These are phyloP conservation scores for Candida rishiriensis DNA, from an alignment of 805 yeast species.

Conservation along the genomic window DNA sequence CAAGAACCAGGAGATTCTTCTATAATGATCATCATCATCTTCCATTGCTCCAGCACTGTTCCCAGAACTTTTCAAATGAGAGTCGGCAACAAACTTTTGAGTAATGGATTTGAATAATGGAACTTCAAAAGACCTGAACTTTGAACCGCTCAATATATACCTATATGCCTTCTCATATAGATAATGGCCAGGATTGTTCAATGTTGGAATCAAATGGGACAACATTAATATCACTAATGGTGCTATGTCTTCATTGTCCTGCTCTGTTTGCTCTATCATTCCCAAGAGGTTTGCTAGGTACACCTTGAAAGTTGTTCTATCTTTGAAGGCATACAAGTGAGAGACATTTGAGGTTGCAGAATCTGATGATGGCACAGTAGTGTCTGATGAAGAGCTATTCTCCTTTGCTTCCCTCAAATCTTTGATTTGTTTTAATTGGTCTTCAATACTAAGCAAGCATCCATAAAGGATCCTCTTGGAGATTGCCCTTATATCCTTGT, in stretches of 20 bases:
- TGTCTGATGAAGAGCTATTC: slow-evolving; percentile 1
- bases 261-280: slow-evolving; percentile 26
- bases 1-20: slow-evolving; percentile 65
- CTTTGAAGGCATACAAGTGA: slow-evolving; percentile 40
- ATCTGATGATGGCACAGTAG: too few relatives aligned
- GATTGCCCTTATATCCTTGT: slow-evolving; percentile 29
- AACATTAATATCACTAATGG: slow-evolving; percentile 52
- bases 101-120: slow-evolving; percentile 42
- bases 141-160: slow-evolving; percentile 59
- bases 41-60: slow-evolving; percentile 10
- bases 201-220: slow-evolving; percentile 51
- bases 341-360: not conserved
- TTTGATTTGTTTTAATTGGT: slow-evolving; percentile 28
- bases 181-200: slow-evolving; percentile 67
- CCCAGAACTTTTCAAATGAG: slow-evolving; percentile 14
- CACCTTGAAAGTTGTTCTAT: slow-evolving; percentile 49
- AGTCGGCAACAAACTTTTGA: slow-evolving; percentile 21
- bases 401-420: slow-evolving; percentile 14
- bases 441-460: slow-evolving; percentile 38
- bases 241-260: slow-evolving; percentile 25
- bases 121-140: slow-evolving; percentile 35
- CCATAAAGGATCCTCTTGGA: slow-evolving; percentile 42
- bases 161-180: slow-evolving; percentile 68
- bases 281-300: slow-evolving; percentile 44
- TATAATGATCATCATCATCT: slow-evolving; percentile 47